Percentiles rank a stretch among this genome's conserved stretches.
phyloP scores from a whole-genome alignment of 2,329 filamentous ascomycete genomes.

The Dothiorella sarmentorum region DNA sequence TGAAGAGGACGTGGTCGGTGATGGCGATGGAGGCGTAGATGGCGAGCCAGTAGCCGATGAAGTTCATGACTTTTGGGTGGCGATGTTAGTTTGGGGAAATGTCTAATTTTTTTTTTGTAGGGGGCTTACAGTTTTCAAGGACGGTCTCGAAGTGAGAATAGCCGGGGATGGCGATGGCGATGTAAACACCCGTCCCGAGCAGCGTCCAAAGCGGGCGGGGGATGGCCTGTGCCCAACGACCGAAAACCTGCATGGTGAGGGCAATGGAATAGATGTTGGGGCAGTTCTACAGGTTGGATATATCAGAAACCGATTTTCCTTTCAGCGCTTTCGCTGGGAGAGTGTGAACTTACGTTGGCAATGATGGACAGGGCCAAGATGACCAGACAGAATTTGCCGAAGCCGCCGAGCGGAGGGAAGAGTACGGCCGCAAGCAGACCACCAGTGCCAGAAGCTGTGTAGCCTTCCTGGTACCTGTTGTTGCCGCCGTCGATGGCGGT shows the following conservation, averaged over 20 bases:
- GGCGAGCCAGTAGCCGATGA: constrained; percentile 64
- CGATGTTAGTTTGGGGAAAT: constrained; percentile 36
- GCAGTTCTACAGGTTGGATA: constrained; percentile 34
- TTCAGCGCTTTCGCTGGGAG: not conserved
- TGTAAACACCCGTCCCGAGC: constrained; percentile 60
- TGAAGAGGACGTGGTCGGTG: constrained; percentile 56
- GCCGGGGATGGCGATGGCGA: constrained; percentile 67
- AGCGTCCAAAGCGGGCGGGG: constrained; percentile 67
- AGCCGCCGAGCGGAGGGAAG: constrained; percentile 59
- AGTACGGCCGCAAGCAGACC: constrained; percentile 66
- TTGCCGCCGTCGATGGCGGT: constrained; percentile 52
- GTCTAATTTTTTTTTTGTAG: not conserved
- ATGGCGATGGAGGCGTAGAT: constrained; percentile 68
- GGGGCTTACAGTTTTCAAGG: constrained; percentile 5
- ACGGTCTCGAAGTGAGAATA: constrained; percentile 40
- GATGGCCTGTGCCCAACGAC: constrained; percentile 55
- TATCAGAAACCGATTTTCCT: not conserved
- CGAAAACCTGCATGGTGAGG: constrained; percentile 64
- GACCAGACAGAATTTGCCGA: constrained; percentile 70
- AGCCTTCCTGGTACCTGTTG: constrained; percentile 56
- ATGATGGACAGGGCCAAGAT: constrained; percentile 64
- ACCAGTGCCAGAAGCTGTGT: constrained; percentile 57
- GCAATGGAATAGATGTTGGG: constrained; percentile 66
- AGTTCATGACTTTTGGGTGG: constrained; percentile 63
- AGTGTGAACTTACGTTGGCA: constrained; percentile 47